Base-by-base conservation (phyloP, 1,139 yeast genomes). In the Kluyveromyces marxianus region DNA sequence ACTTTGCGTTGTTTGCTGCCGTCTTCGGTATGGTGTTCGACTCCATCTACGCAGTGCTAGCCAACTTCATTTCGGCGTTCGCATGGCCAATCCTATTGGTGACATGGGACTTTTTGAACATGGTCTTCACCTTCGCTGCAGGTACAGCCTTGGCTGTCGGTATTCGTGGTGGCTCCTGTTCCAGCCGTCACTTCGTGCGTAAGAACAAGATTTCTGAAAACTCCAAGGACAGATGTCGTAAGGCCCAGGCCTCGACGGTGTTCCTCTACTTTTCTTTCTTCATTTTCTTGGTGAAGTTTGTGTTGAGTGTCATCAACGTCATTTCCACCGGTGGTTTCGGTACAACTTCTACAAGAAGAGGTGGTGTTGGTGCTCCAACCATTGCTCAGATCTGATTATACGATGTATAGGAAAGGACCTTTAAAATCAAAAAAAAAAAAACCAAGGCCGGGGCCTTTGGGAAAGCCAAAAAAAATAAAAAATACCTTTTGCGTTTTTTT, bases 101-200 rank as follows among this genome's bases (percentile, higher is more conserved):
- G 48, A 59, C 72, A 48, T 71, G 87, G 63, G 98, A 92, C 75
- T 82, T 88, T 70, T 74, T 92, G 69, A 88, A 89, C 77, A 71
- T 82, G 63, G 85, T 90, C 56, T 90, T 92, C 79, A 82, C 96
- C 50, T 87, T 92, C 69, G 81, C 97, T 48, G 97, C 87, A 56
- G 97, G 92, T 56, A 80, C 95, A 48, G 96, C 96, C 45, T 72
- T 92, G 66, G 97, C 97, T 48, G 95, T 89, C 54, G 94, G 82
- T 59, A 81, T 85, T 66, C 79, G 88, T 68, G 77, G 74, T 52
- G 96, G 89, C 77, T 83, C 95, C 41, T 92, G 98, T 76, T 49
- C 70, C 57, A 85, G 88, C 79, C 56, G 72, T 51, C 55, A 48
- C 47, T 89, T 87, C 75, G 53, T 88, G 55, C 72, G 79, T 57